These are phyloP conservation scores for Silene coronaria DNA, from an alignment of 179 eudicot genomes.

Conservation along the genomic window DNA sequence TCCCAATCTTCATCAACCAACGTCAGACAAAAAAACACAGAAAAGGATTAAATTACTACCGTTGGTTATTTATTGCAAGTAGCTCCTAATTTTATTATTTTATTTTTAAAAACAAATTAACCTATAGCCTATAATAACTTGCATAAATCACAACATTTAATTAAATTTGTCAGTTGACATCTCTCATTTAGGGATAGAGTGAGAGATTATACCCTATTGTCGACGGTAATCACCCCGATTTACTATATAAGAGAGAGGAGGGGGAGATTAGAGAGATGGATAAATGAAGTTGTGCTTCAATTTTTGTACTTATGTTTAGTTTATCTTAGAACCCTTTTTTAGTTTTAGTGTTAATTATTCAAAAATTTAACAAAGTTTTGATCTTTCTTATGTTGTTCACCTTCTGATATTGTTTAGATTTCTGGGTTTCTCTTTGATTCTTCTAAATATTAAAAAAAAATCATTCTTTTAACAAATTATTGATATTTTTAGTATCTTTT, in stretches of 20 bases:
- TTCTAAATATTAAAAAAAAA: neutral
- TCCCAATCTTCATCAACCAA: neutral
- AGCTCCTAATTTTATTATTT: neutral
- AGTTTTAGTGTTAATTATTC: conserved; percentile 6
- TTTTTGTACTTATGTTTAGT: conserved; percentile 9
- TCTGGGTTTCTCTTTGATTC: conserved; percentile 25
- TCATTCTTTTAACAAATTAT: conserved; percentile 18
- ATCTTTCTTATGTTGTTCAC: conserved; percentile 19
- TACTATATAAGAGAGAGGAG: neutral
- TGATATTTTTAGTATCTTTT: neutral
- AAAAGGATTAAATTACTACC: neutral
- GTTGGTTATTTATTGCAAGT: too few relatives aligned
- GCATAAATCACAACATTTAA: neutral
- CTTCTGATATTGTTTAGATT: conserved; percentile 16
- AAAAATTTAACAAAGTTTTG: conserved; percentile 16
- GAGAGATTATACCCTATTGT: neutral
- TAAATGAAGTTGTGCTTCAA: neutral
- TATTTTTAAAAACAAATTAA: neutral
- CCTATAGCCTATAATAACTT: conserved; percentile 19
- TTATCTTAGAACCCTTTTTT: conserved; percentile 1
- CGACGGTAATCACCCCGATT: too few relatives aligned
- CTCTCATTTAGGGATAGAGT: conserved; percentile 20
- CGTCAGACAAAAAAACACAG: neutral
- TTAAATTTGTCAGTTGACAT: conserved; percentile 27
- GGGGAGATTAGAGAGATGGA: neutral